Evolutionary conservation across 2,329 filamentous ascomycete genomes (phyloP).

Genomic region (Penicillium verrucosum): DNA sequence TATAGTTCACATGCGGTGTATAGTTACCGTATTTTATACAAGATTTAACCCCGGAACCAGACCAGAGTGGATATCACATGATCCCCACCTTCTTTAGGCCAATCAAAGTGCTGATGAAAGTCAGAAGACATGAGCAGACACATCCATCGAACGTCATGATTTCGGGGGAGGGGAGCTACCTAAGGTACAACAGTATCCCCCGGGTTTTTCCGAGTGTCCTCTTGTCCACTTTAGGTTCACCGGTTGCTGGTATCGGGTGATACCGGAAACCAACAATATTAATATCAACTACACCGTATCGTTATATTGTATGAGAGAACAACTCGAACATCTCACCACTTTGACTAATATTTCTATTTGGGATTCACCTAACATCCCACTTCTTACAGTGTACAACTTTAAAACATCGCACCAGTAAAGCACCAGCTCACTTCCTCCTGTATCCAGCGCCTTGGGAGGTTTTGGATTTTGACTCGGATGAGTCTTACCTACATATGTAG

Average conservation of each 20-base stretch:
- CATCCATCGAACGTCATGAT: neutral
- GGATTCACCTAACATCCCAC: neutral
- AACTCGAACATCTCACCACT: too few species aligned
- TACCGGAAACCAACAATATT: conserved; percentile 9
- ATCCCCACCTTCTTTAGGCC: conserved; percentile 15
- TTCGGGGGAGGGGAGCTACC: neutral
- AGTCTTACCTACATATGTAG: neutral
- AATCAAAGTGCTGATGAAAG: conserved; percentile 12
- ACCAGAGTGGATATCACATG: conserved; percentile 23
- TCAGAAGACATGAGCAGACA: neutral
- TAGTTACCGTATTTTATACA: neutral
- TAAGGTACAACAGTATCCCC: neutral
- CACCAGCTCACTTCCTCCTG: neutral
- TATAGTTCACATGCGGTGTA: too few species aligned
- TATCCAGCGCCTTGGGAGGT: neutral
- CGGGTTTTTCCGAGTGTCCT: conserved; percentile 24
- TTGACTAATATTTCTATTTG: neutral
- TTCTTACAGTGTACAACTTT: neutral
- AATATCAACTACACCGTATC: too few species aligned
- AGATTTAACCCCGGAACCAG: neutral
- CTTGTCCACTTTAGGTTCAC: conserved; percentile 36
- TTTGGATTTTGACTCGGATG: neutral
- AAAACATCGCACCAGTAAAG: conserved; percentile 6
- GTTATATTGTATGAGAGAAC: too few species aligned
- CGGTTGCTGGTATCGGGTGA: conserved; percentile 24